Evolutionary conservation across 306 rosid genomes (phyloP).

Genomic region (Mucuna pruriens): DNA sequence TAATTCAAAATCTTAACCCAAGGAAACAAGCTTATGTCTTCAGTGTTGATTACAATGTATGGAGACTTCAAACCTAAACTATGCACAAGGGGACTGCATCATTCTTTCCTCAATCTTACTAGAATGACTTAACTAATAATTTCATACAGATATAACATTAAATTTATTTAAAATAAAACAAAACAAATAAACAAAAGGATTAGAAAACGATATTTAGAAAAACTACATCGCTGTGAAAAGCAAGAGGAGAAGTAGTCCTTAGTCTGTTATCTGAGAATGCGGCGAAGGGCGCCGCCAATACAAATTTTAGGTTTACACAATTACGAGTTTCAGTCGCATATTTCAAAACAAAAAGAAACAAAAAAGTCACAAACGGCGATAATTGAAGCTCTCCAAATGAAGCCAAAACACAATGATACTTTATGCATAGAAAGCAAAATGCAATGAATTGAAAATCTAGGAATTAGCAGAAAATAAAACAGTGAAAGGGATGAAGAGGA

Average conservation of each 20-base stretch:
- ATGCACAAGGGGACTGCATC: not conserved
- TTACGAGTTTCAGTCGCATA: not conserved
- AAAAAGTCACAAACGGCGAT: not conserved
- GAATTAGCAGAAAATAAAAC: not conserved
- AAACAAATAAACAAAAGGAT: not conserved
- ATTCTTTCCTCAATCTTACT: not conserved
- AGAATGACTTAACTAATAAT: not conserved
- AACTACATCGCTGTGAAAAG: too few relatives aligned
- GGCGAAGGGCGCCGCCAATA: too few relatives aligned
- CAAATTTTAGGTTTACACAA: not conserved
- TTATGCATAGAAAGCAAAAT: not conserved
- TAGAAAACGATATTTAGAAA: too few relatives aligned
- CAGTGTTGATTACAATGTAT: not conserved
- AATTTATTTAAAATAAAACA: not conserved
- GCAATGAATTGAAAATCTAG: not conserved
- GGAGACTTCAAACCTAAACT: not conserved
- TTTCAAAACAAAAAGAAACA: not conserved
- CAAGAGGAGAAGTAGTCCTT: too few relatives aligned
- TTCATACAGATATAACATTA: not conserved
- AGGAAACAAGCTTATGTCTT: not conserved
- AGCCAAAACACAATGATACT: not conserved
- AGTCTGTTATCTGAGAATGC: too few relatives aligned
- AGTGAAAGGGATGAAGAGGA: not conserved
- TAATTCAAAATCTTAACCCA: not conserved
- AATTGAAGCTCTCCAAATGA: not conserved